A percentile compares a stretch with the other conserved stretches of the same genome.
Evolutionary conservation across 2,329 filamentous ascomycete species (phyloP).

Genomic region (Aspergillus ochraceoroseus): DNA sequence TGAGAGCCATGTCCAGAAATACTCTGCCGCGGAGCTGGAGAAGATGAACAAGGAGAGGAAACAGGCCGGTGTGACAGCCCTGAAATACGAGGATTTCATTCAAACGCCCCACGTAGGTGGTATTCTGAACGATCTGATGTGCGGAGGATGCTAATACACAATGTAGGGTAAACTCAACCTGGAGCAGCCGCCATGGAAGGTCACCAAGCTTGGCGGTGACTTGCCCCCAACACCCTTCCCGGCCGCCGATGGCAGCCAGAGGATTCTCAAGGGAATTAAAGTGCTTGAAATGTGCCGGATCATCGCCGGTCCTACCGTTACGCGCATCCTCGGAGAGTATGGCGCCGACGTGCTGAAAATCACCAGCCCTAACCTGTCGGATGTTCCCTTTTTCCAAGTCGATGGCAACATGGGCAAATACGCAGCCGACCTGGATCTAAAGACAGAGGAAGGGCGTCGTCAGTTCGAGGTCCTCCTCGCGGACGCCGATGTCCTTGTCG

Average conservation of each 20-base stretch:
- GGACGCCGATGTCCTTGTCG: conserved; percentile 61
- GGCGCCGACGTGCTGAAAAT: conserved; percentile 69
- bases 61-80: conserved; percentile 58
- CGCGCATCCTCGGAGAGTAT: conserved; percentile 64
- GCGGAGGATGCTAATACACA: conserved; percentile 1
- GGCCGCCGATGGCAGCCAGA: conserved; percentile 29
- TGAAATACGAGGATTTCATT: conserved; percentile 57
- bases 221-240: conserved; percentile 29
- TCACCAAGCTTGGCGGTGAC: conserved; percentile 29
- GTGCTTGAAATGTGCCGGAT: conserved; percentile 70
- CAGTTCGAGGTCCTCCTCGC: conserved; percentile 57
- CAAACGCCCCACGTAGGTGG: conserved; percentile 53
- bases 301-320: conserved; percentile 67
- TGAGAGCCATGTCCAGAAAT: conserved; percentile 54
- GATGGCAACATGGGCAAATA: conserved; percentile 70
- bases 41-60: conserved; percentile 51
- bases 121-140: too few species aligned
- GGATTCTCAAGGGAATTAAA: conserved; percentile 54
- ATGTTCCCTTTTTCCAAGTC: conserved; percentile 67
- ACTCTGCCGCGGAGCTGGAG: conserved; percentile 55
- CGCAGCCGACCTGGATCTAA: conserved; percentile 59
- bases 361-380: conserved; percentile 62
- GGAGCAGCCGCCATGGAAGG: conserved; percentile 36
- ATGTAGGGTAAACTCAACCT: conserved; percentile 34
- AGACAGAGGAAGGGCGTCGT: conserved; percentile 49